Conservation (phyloP, 129 eudicot genomes). For the Chrysanthemum seticuspe region DNA sequence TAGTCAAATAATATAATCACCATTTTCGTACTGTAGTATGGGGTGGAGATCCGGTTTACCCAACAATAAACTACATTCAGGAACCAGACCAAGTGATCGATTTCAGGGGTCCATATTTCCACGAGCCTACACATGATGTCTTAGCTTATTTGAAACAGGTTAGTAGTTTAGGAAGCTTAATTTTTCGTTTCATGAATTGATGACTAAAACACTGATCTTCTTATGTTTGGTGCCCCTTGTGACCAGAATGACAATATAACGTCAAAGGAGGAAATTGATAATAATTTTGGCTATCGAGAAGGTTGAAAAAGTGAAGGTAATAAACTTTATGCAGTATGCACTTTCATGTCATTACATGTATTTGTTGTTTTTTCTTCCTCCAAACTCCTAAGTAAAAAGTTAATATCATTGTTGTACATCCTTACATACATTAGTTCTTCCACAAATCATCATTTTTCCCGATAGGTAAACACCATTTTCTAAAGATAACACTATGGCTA, state of each 20-base stretch:
- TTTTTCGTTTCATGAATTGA: slow-evolving; percentile 15
- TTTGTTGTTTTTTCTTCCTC: too few species aligned
- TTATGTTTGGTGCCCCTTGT: slow-evolving; percentile 19
- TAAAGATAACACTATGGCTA: slow-evolving; percentile 93
- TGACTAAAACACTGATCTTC: slow-evolving; percentile 5
- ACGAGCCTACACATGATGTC: slow-evolving; percentile 92
- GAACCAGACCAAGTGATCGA: too few species aligned
- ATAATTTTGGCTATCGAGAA: slow-evolving; percentile 70
- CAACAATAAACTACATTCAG: slow-evolving; percentile 32
- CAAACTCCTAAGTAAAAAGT: too few species aligned
- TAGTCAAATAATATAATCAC: background rate
- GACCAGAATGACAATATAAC: slow-evolving; percentile 78
- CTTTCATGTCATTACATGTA: slow-evolving; percentile 6
- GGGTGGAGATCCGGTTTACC: slow-evolving; percentile 99
- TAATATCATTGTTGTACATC: too few species aligned
- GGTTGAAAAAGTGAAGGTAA: slow-evolving; percentile 77
- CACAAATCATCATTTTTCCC: background rate
- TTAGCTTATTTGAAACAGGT: slow-evolving; percentile 85
- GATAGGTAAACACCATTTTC: slow-evolving; percentile 43
- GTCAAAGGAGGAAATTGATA: slow-evolving; percentile 80
- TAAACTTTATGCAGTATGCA: background rate
- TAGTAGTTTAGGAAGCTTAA: slow-evolving; percentile 17
- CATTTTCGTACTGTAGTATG: slow-evolving; percentile 61
- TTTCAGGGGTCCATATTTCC: slow-evolving; percentile 54
- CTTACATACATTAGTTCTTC: background rate